Percentiles rank a stretch among this genome's conserved stretches.
phyloP scores from a whole-genome alignment of 2,329 filamentous ascomycete species.

The Ophiostoma australiae region DNA sequence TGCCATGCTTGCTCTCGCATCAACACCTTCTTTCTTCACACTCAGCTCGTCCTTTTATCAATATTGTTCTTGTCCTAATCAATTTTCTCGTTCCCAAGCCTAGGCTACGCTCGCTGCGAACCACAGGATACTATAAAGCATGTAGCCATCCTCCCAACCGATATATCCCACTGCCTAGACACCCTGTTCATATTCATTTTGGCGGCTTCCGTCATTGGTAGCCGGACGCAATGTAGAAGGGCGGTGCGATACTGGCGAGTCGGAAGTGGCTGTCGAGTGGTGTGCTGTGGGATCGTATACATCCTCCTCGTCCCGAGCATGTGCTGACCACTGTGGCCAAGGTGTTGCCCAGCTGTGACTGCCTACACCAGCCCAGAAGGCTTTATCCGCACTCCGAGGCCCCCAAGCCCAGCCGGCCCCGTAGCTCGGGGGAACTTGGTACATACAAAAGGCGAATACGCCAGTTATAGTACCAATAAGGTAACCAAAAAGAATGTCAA shows the following conservation, averaged over 20 bases:
- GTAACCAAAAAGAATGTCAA: constrained; percentile 84
- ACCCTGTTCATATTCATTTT: neutral
- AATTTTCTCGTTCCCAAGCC: neutral
- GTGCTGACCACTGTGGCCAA: constrained; percentile 27
- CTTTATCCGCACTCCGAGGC: constrained; percentile 60
- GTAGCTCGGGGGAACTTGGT: constrained; percentile 72
- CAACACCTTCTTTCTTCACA: neutral
- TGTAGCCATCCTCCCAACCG: neutral
- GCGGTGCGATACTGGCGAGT: constrained; percentile 3
- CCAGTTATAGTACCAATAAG: constrained; percentile 67
- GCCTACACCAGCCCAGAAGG: constrained; percentile 73
- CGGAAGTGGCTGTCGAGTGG: neutral
- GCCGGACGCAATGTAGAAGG: neutral
- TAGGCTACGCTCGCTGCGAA: neutral
- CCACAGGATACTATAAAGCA: neutral
- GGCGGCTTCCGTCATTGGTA: neutral
- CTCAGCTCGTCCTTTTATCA: neutral
- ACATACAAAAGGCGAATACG: constrained; percentile 75
- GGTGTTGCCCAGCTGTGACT: constrained; percentile 47
- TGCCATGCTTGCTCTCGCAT: neutral
- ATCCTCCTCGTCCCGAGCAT: constrained; percentile 32
- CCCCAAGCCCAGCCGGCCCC: constrained; percentile 90
- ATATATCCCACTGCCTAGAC: neutral
- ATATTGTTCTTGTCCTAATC: neutral
- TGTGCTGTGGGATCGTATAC: constrained; percentile 16